Percentiles rank a stretch among this genome's conserved stretches.
Evolutionary conservation across 179 eudicot species (phyloP).

Genomic region (Heliamphora pulchella): DNA sequence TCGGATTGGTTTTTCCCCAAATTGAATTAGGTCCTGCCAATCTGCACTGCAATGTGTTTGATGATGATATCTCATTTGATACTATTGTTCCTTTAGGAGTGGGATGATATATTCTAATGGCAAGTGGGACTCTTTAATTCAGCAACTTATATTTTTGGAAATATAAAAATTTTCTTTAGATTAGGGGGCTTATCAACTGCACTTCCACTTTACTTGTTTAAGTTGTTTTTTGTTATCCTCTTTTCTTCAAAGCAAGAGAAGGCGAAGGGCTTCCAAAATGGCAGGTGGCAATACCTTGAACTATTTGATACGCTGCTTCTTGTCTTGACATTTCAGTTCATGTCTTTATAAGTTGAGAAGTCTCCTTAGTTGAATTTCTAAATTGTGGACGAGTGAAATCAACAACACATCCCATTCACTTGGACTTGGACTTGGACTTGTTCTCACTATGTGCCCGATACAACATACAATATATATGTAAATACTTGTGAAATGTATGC

Average conservation of each 20-base stretch:
- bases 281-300: not conserved
- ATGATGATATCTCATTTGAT: slow-evolving; percentile 3
- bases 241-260: not conserved
- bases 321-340: not conserved
- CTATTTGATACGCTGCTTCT: not conserved
- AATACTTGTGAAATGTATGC: not conserved
- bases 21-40: not conserved
- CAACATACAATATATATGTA: not conserved
- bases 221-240: not conserved
- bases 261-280: not conserved
- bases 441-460: not conserved
- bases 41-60: not conserved
- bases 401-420: not conserved
- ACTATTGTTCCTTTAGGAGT: not conserved
- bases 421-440: not conserved
- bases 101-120: not conserved
- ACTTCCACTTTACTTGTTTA: not conserved
- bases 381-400: not conserved
- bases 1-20: not conserved
- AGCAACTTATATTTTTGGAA: not conserved
- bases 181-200: not conserved
- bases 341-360: not conserved
- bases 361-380: not conserved
- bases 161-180: too few relatives aligned
- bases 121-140: not conserved